These are phyloP conservation scores for Davidsoniella neocaledoniae DNA, from an alignment of 2,329 filamentous ascomycete genomes.

Conservation along the genomic window DNA sequence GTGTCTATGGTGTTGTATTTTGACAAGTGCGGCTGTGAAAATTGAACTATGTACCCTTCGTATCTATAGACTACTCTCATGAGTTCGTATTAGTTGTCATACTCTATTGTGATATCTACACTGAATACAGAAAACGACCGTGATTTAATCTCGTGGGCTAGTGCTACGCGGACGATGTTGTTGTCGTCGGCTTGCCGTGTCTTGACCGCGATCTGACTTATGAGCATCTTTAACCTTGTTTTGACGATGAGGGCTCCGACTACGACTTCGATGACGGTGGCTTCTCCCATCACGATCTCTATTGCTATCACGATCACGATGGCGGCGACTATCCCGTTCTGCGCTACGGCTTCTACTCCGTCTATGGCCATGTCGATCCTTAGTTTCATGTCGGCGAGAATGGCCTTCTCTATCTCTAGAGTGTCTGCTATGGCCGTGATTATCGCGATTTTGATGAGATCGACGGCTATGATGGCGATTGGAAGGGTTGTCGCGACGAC, in stretches of 20 bases:
- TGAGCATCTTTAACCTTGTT: no score
- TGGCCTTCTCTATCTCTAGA: no score
- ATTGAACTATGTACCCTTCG: no score
- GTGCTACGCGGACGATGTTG: background rate
- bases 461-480: background rate
- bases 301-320: background rate
- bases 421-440: background rate
- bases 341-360: background rate
- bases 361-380: background rate
- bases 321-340: background rate
- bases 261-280: background rate
- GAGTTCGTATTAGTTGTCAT: no score
- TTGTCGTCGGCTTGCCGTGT: background rate
- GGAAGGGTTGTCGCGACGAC: background rate
- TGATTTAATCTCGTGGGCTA: no score
- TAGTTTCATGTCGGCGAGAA: background rate
- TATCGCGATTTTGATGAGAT: background rate
- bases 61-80: no score
- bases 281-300: no score
- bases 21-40: no score
- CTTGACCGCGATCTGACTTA: background rate
- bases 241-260: background rate
- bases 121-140: no score
- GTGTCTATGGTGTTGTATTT: no score
- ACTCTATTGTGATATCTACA: no score